These are phyloP conservation scores for Tremella mesenterica DNA, from an alignment of 768 basidiomycete genomes.

Conservation along the genomic window DNA sequence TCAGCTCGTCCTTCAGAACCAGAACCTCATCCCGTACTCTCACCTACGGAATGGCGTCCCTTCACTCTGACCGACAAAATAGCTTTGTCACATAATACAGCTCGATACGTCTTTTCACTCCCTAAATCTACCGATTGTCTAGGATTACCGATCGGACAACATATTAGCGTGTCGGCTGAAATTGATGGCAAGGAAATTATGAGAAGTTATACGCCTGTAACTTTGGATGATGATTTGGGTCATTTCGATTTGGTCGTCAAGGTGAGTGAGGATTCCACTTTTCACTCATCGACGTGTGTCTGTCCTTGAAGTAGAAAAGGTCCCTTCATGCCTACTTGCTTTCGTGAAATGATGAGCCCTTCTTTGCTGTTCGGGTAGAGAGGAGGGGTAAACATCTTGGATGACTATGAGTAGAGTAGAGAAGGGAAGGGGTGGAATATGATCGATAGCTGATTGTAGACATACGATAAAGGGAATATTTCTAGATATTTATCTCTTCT, in stretches of 20 bases:
- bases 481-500: constrained; percentile 73
- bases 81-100: constrained; percentile 86
- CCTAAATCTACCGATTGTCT: constrained; percentile 66
- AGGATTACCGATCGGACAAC: constrained; percentile 92
- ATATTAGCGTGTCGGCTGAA: constrained; percentile 82
- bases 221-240: constrained; percentile 82
- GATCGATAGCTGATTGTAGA: constrained; percentile 51
- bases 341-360: too few relatives aligned
- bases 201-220: constrained; percentile 92
- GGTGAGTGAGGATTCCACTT: constrained; percentile 52
- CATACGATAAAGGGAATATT: constrained; percentile 96
- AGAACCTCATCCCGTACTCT: constrained; percentile 28
- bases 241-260: constrained; percentile 96
- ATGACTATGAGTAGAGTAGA: too few relatives aligned
- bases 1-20: too few relatives aligned
- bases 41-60: constrained; percentile 57
- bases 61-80: constrained; percentile 76
- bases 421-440: too few relatives aligned
- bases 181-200: constrained; percentile 83
- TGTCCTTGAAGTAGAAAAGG: background rate
- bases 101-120: constrained; percentile 75
- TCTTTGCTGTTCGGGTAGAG: too few relatives aligned
- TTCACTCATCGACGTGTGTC: background rate
- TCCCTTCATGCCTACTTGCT: background rate
- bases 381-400: too few relatives aligned